Evolutionary conservation across 108 stramenopile genomes (phyloP).

Genomic region (Mediolabrus comicus): DNA sequence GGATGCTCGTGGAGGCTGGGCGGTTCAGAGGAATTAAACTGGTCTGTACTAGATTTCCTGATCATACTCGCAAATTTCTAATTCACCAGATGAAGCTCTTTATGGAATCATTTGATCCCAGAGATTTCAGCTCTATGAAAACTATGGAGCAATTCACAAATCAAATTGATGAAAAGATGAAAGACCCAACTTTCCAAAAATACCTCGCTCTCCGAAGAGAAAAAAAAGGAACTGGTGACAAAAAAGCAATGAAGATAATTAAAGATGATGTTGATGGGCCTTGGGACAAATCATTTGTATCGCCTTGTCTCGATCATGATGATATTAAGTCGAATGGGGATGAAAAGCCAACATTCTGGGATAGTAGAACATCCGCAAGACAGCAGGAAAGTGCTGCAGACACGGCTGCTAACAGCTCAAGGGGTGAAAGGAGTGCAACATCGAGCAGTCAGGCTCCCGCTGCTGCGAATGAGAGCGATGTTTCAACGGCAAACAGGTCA

Average conservation of each 20-base stretch:
- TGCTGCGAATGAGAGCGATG: too few species aligned
- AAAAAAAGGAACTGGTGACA: constrained; percentile 20
- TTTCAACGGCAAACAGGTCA: too few species aligned
- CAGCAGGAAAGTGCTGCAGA: background rate
- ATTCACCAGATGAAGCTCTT: constrained; percentile 32
- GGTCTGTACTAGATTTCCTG: constrained; percentile 17
- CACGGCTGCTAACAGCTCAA: background rate
- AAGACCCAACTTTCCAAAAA: constrained; percentile 34
- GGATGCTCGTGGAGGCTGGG: constrained; percentile 24
- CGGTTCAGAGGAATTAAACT: constrained; percentile 23
- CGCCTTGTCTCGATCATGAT: constrained; percentile 7
- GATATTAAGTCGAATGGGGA: background rate
- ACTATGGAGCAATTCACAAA: constrained; percentile 35
- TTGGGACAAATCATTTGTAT: constrained; percentile 33
- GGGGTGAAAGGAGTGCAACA: background rate
- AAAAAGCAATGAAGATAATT: constrained; percentile 39
- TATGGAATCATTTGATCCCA: constrained; percentile 26
- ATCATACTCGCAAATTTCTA: constrained; percentile 21
- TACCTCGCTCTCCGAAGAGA: constrained; percentile 32
- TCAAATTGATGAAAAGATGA: constrained; percentile 39
- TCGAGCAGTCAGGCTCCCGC: too few species aligned
- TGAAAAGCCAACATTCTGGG: background rate
- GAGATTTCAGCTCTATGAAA: constrained; percentile 1
- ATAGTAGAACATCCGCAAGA: background rate
- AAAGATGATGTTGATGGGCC: constrained; percentile 9